Evolutionary conservation across 2,329 filamentous ascomycete species (phyloP).

Genomic region (Zymoseptoria brevis): DNA sequence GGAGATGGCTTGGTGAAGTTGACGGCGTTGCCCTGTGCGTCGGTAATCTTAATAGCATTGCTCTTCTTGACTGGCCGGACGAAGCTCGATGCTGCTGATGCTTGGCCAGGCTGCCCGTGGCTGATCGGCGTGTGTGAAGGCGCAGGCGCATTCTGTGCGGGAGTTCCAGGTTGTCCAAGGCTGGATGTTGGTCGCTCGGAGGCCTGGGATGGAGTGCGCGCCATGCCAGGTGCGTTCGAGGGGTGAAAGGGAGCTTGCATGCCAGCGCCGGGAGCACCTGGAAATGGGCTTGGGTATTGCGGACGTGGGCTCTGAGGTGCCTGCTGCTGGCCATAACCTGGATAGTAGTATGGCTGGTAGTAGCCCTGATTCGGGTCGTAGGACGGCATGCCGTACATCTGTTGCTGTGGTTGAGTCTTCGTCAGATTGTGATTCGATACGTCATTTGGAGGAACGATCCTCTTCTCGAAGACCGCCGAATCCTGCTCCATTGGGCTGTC

Average conservation of each 20-base stretch:
- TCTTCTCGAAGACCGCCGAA: slow-evolving; percentile 2
- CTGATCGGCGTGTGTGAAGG: slow-evolving; percentile 34
- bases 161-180: slow-evolving; percentile 53
- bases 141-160: slow-evolving; percentile 49
- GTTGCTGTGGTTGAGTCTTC: slow-evolving; percentile 42
- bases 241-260: slow-evolving; percentile 52
- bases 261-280: slow-evolving; percentile 37
- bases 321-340: slow-evolving; percentile 46
- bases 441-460: not conserved
- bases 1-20: slow-evolving; percentile 55
- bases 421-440: slow-evolving; percentile 32
- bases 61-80: slow-evolving; percentile 60
- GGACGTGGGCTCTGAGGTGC: slow-evolving; percentile 40
- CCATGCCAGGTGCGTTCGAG: slow-evolving; percentile 52
- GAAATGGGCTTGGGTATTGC: slow-evolving; percentile 42
- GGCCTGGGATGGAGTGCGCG: slow-evolving; percentile 72
- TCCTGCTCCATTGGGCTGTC: slow-evolving; percentile 13
- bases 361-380: slow-evolving; percentile 42
- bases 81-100: slow-evolving; percentile 42
- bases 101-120: slow-evolving; percentile 12
- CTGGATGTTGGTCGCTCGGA: slow-evolving; percentile 56
- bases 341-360: slow-evolving; percentile 40
- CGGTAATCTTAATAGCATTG: slow-evolving; percentile 76
- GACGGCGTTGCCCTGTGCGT: slow-evolving; percentile 68
- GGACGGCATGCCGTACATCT: slow-evolving; percentile 49